Conservation (phyloP, 257 asterid genomes). For the Oldenlandia corymbosa region DNA sequence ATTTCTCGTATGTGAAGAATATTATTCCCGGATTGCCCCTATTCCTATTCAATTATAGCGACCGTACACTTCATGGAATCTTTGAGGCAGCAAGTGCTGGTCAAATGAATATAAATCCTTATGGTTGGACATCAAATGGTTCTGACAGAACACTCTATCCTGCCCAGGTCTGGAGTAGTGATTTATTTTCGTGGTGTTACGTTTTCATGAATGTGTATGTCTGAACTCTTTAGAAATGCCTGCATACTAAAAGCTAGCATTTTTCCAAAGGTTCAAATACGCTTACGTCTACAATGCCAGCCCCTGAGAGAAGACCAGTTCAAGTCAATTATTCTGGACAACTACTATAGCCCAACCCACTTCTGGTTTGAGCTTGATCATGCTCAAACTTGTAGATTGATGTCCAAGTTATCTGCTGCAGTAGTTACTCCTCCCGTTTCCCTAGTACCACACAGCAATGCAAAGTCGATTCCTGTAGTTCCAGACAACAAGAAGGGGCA, state of each 20-base stretch:
- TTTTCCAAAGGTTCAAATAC: conserved; percentile 64
- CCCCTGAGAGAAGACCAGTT: conserved; percentile 54
- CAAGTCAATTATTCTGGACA: conserved; percentile 64
- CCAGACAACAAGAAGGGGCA: conserved; percentile 27
- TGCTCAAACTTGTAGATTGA: conserved; percentile 59
- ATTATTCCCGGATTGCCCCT: conserved; percentile 75
- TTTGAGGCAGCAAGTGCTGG: conserved; percentile 87
- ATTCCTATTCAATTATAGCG: conserved; percentile 68
- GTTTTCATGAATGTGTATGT: conserved; percentile 10
- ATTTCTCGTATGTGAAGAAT: conserved; percentile 59
- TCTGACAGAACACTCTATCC: conserved; percentile 60
- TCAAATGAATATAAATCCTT: conserved; percentile 58
- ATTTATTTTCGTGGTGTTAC: conserved; percentile 14
- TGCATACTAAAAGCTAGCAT: conserved; percentile 6
- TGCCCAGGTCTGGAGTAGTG: conserved; percentile 59
- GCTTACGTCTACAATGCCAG: conserved; percentile 49
- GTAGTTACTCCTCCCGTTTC: conserved; percentile 43
- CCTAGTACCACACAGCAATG: conserved; percentile 22
- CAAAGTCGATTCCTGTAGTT: conserved; percentile 18
- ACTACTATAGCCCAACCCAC: conserved; percentile 46
- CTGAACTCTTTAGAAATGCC: neutral
- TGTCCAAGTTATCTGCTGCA: conserved; percentile 43
- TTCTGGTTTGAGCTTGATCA: conserved; percentile 92
- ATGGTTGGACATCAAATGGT: conserved; percentile 88
- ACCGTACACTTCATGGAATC: conserved; percentile 60